phyloP scores from a whole-genome alignment of 2,329 filamentous ascomycete genomes.

The Fusarium metavorans region DNA sequence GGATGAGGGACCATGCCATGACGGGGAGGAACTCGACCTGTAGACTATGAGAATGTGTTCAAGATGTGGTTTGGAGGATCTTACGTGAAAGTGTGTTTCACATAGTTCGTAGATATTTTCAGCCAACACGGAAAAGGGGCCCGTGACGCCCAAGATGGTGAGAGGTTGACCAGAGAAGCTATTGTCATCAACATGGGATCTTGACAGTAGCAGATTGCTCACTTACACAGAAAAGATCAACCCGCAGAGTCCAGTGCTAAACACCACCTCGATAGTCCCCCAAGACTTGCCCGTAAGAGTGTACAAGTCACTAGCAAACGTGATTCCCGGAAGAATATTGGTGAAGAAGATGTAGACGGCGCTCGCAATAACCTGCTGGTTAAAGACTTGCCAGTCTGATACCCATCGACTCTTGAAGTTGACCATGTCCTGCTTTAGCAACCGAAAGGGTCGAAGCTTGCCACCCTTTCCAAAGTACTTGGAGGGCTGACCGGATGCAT shows the following conservation, averaged over 20 bases:
- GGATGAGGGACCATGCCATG: constrained; percentile 76
- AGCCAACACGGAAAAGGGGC: constrained; percentile 74
- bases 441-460: constrained; percentile 63
- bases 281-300: constrained; percentile 71
- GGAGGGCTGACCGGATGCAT: neutral
- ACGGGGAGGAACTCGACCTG: constrained; percentile 72
- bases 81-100: constrained; percentile 64
- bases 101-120: constrained; percentile 74
- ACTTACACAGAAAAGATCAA: constrained; percentile 70
- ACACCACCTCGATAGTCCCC: constrained; percentile 76
- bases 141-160: constrained; percentile 74
- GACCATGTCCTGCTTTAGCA: constrained; percentile 61
- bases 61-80: constrained; percentile 11
- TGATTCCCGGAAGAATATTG: constrained; percentile 74
- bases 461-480: constrained; percentile 52
- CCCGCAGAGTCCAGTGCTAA: constrained; percentile 74
- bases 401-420: constrained; percentile 61
- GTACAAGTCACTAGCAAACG: constrained; percentile 74
- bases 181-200: neutral
- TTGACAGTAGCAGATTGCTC: neutral
- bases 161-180: constrained; percentile 71
- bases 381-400: constrained; percentile 70
- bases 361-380: constrained; percentile 72
- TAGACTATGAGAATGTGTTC: neutral
- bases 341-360: constrained; percentile 76